Evolutionary conservation across 495 filamentous ascomycete species (phyloP).

Genomic region (Choiromyces venosus): DNA sequence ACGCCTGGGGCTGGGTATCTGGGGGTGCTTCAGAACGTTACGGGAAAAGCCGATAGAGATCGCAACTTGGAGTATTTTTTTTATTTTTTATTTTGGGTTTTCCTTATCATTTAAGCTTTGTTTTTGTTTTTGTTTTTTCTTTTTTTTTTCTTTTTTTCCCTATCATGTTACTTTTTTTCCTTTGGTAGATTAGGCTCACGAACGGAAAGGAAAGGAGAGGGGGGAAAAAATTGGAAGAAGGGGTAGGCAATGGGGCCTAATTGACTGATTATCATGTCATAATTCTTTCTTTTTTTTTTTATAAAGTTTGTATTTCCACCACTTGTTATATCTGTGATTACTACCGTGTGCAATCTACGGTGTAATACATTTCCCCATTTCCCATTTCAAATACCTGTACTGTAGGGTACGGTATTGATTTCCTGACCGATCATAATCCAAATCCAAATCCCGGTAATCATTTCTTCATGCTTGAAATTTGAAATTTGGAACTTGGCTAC

Average conservation of each 20-base stretch:
- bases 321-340: too few species aligned
- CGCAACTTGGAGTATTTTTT: not conserved
- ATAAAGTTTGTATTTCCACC: too few species aligned
- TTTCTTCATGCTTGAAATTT: not conserved
- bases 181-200: slow-evolving; percentile 1
- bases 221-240: not conserved
- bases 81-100: not conserved
- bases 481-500: not conserved
- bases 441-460: not conserved
- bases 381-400: not conserved
- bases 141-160: slow-evolving; percentile 7
- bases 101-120: slow-evolving; percentile 1
- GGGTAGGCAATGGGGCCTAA: not conserved
- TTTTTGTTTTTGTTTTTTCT: slow-evolving; percentile 20
- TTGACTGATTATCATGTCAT: not conserved
- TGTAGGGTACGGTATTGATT: too few species aligned
- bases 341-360: too few species aligned
- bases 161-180: slow-evolving; percentile 4
- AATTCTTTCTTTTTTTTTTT: not conserved
- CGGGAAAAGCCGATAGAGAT: slow-evolving; percentile 17
- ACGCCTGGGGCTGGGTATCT: slow-evolving; percentile 32
- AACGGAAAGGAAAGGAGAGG: not conserved
- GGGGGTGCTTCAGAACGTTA: slow-evolving; percentile 13
- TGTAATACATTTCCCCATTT: too few species aligned
- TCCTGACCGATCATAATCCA: not conserved